Conservation (phyloP, 352 stramenopile genomes). For the Thalassiosira livingstoniorum region DNA sequence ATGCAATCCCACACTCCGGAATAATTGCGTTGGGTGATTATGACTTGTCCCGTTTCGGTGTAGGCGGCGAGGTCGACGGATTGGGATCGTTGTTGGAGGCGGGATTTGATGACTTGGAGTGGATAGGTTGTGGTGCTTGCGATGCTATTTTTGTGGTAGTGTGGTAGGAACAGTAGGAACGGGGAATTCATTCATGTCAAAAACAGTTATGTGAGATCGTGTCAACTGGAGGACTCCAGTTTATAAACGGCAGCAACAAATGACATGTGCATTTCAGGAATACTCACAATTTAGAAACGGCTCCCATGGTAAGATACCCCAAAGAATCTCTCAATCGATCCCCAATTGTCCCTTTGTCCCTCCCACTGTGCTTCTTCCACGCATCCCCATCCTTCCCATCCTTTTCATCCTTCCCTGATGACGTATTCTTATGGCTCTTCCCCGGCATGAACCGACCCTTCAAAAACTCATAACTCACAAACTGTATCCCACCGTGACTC, state of each 20-base stretch:
- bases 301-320: slow-evolving; percentile 81
- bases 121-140: slow-evolving; percentile 91
- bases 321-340: slow-evolving; percentile 71
- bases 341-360: slow-evolving; percentile 37
- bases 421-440: slow-evolving; percentile 10
- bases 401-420: slow-evolving; percentile 7
- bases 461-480: slow-evolving; percentile 91
- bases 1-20: slow-evolving; percentile 91
- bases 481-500: slow-evolving; percentile 96
- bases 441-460: slow-evolving; percentile 75
- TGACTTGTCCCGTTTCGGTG: slow-evolving; percentile 76
- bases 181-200: no score
- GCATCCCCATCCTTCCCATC: slow-evolving; percentile 6
- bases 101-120: slow-evolving; percentile 96
- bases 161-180: no score
- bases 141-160: slow-evolving; percentile 73
- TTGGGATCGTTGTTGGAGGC: slow-evolving; percentile 91
- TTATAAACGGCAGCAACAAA: no score
- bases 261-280: not conserved
- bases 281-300: slow-evolving; percentile 78
- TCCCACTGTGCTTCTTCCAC: slow-evolving; percentile 23
- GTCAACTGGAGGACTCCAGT: no score
- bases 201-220: no score
- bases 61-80: slow-evolving; percentile 75
- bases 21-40: slow-evolving; percentile 88